Evolutionary conservation across 2,329 filamentous ascomycete genomes (phyloP).

Genomic region (Verticillium isaacii): DNA sequence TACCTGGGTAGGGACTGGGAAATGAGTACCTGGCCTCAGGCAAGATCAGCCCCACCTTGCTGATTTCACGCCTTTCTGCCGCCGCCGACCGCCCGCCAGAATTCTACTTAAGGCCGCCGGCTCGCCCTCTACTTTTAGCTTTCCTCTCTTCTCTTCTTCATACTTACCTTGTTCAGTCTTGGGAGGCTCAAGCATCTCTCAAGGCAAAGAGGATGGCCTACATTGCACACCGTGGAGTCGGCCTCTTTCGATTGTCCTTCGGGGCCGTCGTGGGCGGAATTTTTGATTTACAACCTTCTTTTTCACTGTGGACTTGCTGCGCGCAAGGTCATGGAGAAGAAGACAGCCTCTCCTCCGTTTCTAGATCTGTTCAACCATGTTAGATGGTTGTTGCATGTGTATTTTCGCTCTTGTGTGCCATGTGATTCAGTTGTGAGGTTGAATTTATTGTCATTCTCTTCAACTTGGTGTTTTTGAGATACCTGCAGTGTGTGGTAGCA

Average conservation of each 20-base stretch:
- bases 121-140: not conserved
- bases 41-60: not conserved
- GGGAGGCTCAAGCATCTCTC: conserved; percentile 38
- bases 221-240: conserved; percentile 49
- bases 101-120: not conserved
- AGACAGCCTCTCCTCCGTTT: no score
- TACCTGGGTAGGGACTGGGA: no score
- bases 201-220: conserved; percentile 39
- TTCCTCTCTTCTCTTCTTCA: conserved; percentile 23
- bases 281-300: conserved; percentile 33
- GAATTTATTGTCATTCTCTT: no score
- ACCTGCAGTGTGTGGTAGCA: no score
- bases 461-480: no score
- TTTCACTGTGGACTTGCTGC: conserved; percentile 39
- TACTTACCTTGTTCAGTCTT: conserved; percentile 46
- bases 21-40: not conserved
- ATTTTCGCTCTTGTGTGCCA: no score
- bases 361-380: no score
- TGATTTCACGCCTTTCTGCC: not conserved
- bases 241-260: conserved; percentile 45
- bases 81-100: not conserved
- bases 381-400: no score
- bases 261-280: conserved; percentile 45
- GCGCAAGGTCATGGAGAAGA: conserved; percentile 39
- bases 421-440: no score